Percentiles rank a stretch among this genome's conserved stretches.
Evolutionary conservation across 805 yeast species (phyloP).

Genomic region (Sungouiozyma intestinalis): DNA sequence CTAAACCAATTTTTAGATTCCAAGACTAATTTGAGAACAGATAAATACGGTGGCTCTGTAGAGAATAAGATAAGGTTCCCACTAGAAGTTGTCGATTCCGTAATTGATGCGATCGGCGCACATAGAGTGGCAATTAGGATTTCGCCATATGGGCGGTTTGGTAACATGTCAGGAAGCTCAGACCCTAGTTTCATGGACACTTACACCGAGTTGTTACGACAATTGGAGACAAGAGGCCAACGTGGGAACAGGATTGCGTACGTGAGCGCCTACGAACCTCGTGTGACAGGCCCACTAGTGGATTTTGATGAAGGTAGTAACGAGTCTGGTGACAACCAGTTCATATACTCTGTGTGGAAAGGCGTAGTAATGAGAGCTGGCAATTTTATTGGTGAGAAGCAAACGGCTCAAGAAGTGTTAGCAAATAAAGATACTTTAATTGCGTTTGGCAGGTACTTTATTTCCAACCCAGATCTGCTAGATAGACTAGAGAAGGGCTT

Average conservation of each 20-base stretch:
- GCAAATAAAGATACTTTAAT: constrained; percentile 27
- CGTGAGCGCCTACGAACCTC: constrained; percentile 37
- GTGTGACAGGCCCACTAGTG: constrained; percentile 23
- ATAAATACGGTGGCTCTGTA: constrained; percentile 44
- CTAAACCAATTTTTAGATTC: constrained; percentile 45
- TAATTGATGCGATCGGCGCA: constrained; percentile 42
- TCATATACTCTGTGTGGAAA: constrained; percentile 32
- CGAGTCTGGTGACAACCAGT: constrained; percentile 20
- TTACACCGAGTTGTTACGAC: constrained; percentile 32
- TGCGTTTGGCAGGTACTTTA: constrained; percentile 36
- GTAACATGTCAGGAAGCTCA: constrained; percentile 30
- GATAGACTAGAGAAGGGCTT: constrained; percentile 32
- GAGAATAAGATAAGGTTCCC: constrained; percentile 38
- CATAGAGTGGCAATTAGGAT: constrained; percentile 36
- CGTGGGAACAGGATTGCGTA: constrained; percentile 33
- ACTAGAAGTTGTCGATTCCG: constrained; percentile 41
- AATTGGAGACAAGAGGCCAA: constrained; percentile 31
- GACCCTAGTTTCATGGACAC: constrained; percentile 30
- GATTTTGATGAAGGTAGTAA: constrained; percentile 14
- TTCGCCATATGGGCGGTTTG: constrained; percentile 34
- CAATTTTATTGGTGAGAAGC: constrained; percentile 17
- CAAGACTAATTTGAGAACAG: constrained; percentile 35
- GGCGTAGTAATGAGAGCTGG: constrained; percentile 35
- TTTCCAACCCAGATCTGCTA: constrained; percentile 47
- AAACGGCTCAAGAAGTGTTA: constrained; percentile 16